phyloP scores from a whole-genome alignment of 441 rosid genomes.

The Populus hybrid region DNA sequence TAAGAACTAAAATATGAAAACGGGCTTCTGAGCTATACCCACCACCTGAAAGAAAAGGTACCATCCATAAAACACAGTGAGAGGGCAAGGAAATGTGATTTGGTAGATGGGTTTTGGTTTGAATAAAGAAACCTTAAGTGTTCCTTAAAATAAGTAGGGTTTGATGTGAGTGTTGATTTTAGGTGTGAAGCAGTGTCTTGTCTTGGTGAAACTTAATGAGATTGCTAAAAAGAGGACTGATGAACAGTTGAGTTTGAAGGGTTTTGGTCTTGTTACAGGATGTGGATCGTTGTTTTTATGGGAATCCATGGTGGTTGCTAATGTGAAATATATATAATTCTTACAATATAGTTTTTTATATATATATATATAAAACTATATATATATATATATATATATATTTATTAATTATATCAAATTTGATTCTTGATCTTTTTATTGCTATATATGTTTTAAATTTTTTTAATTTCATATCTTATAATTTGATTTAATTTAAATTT shows the following conservation, averaged over 20 bases:
- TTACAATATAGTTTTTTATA: too few relatives aligned
- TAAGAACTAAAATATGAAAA: constrained; percentile 68
- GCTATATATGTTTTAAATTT: too few relatives aligned
- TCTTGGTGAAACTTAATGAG: constrained; percentile 27
- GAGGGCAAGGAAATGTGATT: constrained; percentile 28
- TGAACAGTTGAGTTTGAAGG: constrained; percentile 30
- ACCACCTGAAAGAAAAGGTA: constrained; percentile 88
- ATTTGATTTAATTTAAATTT: too few relatives aligned
- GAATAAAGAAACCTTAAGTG: constrained; percentile 21
- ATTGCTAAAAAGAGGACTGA: constrained; percentile 49
- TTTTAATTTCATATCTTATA: too few relatives aligned
- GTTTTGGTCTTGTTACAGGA: constrained; percentile 23
- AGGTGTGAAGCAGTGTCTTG: constrained; percentile 31
- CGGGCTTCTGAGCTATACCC: constrained; percentile 92
- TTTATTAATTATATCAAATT: too few relatives aligned
- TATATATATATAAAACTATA: too few relatives aligned
- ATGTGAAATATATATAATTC: background rate
- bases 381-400: too few relatives aligned
- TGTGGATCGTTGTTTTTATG: constrained; percentile 12
- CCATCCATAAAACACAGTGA: constrained; percentile 85
- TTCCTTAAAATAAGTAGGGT: constrained; percentile 29
- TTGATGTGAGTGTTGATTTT: constrained; percentile 30
- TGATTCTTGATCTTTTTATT: too few relatives aligned
- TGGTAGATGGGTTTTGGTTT: constrained; percentile 5
- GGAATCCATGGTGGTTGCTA: constrained; percentile 21